Conservation (phyloP, 768 basidiomycete species). For the Strobilomyces confusus region DNA sequence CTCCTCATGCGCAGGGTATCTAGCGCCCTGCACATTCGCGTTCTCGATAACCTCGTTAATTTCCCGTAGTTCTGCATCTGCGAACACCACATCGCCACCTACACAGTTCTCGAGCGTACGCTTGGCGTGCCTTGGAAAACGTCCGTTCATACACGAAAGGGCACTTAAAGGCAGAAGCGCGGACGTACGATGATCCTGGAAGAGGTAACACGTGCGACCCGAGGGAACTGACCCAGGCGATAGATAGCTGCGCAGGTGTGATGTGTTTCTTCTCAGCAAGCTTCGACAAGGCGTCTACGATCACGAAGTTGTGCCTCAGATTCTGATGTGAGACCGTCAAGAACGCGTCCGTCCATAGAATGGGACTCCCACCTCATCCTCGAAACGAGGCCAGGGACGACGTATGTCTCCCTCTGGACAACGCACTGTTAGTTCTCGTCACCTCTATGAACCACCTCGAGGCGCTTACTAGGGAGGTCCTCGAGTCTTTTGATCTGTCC, state of each 20-base stretch:
- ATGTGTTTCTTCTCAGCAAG: conserved; percentile 39
- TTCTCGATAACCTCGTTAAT: conserved; percentile 37
- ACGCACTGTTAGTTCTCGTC: not conserved
- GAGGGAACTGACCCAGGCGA: no score
- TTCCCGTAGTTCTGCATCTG: conserved; percentile 36
- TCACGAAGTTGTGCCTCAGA: conserved; percentile 39
- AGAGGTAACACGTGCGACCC: no score
- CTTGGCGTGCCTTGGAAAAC: no score
- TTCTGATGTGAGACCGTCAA: conserved; percentile 22
- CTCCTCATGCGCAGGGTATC: no score
- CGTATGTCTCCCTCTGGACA: conserved; percentile 39
- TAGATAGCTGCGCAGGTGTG: no score
- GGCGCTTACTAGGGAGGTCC: conserved; percentile 34
- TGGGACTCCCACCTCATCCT: conserved; percentile 31
- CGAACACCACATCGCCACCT: conserved; percentile 41
- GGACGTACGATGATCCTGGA: no score
- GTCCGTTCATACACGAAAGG: not conserved
- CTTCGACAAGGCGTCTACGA: conserved; percentile 39
- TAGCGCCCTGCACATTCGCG: conserved; percentile 36
- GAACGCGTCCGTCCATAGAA: not conserved
- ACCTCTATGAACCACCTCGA: no score
- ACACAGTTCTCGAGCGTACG: conserved; percentile 45
- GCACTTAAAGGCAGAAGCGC: no score
- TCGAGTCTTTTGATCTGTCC: conserved; percentile 40
- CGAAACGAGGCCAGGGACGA: conserved; percentile 39